Base-by-base conservation (phyloP, 345 rosid species). In the Excoecaria cochinchinensis region DNA sequence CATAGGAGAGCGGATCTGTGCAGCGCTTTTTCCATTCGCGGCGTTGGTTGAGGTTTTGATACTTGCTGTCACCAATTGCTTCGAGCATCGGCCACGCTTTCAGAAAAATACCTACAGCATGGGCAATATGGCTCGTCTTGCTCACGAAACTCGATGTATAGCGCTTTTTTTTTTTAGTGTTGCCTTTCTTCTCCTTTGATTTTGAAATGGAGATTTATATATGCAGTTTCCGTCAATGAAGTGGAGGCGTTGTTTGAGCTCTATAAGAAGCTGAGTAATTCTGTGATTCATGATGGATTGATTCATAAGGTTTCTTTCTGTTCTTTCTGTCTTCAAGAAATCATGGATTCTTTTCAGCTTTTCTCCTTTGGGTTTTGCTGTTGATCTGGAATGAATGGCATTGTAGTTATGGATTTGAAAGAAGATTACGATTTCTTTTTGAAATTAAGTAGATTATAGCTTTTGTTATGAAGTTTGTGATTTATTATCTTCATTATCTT, bases 161-260 rank as follows among this genome's bases (percentile, higher is more conserved):
- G 19, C 16, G 0, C 56, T 3, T 36, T 19, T 48, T 7, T n/a
- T 53, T 51, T 47, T 51, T 53, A 8, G n/a, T 9, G 5, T 25
- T 46, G 10, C 6, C 24, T 25, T 42, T 74, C 38, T 6, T 44
- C n/a, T 40, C 25, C 21, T 61, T 53, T 53, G 36, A 8, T 10
- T 66, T n/a, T 53, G 16, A 44, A 39, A 74, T 38, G 14, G 36
- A 6, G 0, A 44, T 5, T 61, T 46, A 31, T 31, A 31, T 31
- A 31, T 72, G 87, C 87, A 90, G 94, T 92, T 78, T 78, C 90
- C 25, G 85, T 89, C 22, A 89, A 88, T 65, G 96, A 92, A 73
- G 79, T 92, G 81, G 94, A 90, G 84, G 94, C 96, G 3, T 77
- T 92, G 80, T 78, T 78, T 63, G 96, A 87, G 85, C 83, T 92